Base-by-base conservation (phyloP, 2,329 filamentous ascomycete species). In the Hypoxylon sp. region DNA sequence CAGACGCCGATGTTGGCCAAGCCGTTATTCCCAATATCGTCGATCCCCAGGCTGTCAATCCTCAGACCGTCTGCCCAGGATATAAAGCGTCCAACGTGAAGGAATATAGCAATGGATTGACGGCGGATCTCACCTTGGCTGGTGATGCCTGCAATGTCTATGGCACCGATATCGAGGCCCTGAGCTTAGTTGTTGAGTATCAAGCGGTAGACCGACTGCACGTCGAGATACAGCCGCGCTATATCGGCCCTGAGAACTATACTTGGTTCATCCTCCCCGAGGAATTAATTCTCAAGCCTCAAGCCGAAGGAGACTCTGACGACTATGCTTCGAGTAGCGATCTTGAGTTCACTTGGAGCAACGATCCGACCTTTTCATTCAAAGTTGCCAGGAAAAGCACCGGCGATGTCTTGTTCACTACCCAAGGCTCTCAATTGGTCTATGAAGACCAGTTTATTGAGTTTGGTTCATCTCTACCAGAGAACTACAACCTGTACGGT, bases 381-480 rank as follows among this genome's bases (percentile, higher is more conserved):
- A 84, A 84, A 0, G 84, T 95, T 7, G 83, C 81, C 50, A 87
- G 89, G 31, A 86, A 84, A 71, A 84, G 82, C 53, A 90, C 83
- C 6, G 85, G 87, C 0, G 91, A 94, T 75, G 84, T 89, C 0
- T 80, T 95, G 0, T 94, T 94, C 76, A 86, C 87, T 10, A 94
- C 91, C 0, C 80, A 83, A 17, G 89, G 89, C 3, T 88, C 83
- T 1, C 85, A 88, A 10, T 79, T 95, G 13, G 88, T 95, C 0
- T 95, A 89, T 74, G 91, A 94, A 75, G 86, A 94, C 72, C 92
- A 95, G 74, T 95, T 93, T 78, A 87, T 94, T 46, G 92, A 94
- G 73, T 91, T 95, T 71, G 85, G 85, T 4, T 90, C 89, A 17
- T 77, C 84, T 27, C 78, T 94, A 13, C 91, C 91, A 0, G 85